Base-by-base conservation (phyloP, 768 basidiomycete genomes). In the Calocybe indica region DNA sequence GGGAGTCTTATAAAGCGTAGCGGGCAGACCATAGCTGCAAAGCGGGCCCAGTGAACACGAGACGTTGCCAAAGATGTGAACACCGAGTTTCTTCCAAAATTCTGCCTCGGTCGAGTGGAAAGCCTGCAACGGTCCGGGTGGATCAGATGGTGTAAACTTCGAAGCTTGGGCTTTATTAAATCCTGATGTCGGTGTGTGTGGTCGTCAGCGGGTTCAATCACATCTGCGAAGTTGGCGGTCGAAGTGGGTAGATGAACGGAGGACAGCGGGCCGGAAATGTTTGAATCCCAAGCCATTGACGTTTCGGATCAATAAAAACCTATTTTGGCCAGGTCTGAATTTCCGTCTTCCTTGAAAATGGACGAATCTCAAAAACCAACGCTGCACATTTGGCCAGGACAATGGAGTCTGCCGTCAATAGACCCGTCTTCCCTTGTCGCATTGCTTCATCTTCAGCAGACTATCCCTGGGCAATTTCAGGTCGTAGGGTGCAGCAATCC, bases 381-480 rank as follows among this genome's bases (percentile, higher is more conserved):
- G 33, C 66, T 91, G 13, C 70, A 89, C 62, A 66, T 90, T 48
- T 90, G 85, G 85, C 85, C 89, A 1, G 71, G 71, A 5, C 68
- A 71, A 59, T 88, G 81, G 78, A 71, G 69, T 36, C 59, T 88
- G 7, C 75, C 79, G 13, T 88, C 88, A 3, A 69, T 81, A 40
- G 85, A 91, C 47, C 77, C 85, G 0, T 61, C 71, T 11, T 87
- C 81, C 60, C 68, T 88, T 14, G 76, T 81, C 4, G 75, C 86
- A 0, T 64, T 85, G 5, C 63, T 89, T 38, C 83, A 82, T 57
- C 75, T 89, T 28, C 87, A 90, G 58, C 63, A 83, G 15, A 65
- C 77, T 10, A 70, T 85, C 40, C 85, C 88, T 1, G 84, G 82
- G n/a, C 69, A 76, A 55, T 91, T 85, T 62, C 64, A 62, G 12